Evolutionary conservation across 495 filamentous ascomycete species (phyloP).

Genomic region (Penicillium turbatum): DNA sequence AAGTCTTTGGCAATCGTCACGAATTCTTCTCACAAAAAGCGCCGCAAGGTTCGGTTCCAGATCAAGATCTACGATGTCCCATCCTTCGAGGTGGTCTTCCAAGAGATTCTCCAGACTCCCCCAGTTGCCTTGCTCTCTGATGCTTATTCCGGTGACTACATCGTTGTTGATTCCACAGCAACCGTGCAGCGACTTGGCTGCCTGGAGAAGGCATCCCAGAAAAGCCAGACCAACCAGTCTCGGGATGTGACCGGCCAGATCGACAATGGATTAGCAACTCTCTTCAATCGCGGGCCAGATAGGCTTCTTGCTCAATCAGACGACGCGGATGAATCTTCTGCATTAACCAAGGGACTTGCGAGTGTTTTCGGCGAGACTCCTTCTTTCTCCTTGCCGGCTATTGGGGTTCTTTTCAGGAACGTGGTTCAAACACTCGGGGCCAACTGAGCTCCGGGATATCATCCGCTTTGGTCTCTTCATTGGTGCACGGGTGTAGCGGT

Average conservation of each 20-base stretch:
- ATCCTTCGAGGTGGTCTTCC: slow-evolving; percentile 27
- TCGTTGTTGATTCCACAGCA: slow-evolving; percentile 45
- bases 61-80: slow-evolving; percentile 39
- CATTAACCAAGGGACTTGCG: slow-evolving; percentile 62
- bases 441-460: slow-evolving; percentile 9
- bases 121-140: slow-evolving; percentile 39
- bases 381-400: slow-evolving; percentile 70
- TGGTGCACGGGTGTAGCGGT: slow-evolving; percentile 10
- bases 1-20: slow-evolving; percentile 35
- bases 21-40: slow-evolving; percentile 18
- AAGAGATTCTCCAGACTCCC: slow-evolving; percentile 21
- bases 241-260: slow-evolving; percentile 34
- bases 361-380: slow-evolving; percentile 70
- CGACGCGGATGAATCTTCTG: slow-evolving; percentile 46
- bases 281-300: slow-evolving; percentile 42
- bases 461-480: neutral
- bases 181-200: slow-evolving; percentile 48
- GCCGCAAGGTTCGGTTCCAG: slow-evolving; percentile 19
- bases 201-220: slow-evolving; percentile 51
- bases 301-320: slow-evolving; percentile 25
- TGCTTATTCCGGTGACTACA: slow-evolving; percentile 52
- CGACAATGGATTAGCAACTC: slow-evolving; percentile 45
- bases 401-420: slow-evolving; percentile 72
- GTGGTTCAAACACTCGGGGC: slow-evolving; percentile 48
- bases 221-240: slow-evolving; percentile 44